Evolutionary conservation across 805 yeast genomes (phyloP).

Genomic region (Saccharomycopsis sp.): DNA sequence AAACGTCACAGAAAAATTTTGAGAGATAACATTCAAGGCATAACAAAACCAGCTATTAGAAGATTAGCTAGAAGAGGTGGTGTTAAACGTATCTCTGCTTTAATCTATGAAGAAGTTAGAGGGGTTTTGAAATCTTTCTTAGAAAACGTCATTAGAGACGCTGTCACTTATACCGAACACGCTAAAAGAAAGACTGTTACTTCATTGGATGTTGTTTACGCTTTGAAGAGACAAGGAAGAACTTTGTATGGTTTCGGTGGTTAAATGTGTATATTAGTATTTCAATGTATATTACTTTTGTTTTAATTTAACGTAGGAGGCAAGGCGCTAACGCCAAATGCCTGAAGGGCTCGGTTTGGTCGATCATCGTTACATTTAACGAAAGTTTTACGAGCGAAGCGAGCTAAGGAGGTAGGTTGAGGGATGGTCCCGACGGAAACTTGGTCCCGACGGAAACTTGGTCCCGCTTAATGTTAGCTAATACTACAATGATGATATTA

Average conservation of each 20-base stretch:
- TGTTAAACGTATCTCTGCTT: conserved; percentile 99
- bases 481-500: no score
- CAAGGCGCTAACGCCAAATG: no score
- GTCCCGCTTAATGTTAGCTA: no score
- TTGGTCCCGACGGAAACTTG: no score
- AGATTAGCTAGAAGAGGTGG: conserved; percentile 99
- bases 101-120: conserved; percentile 98
- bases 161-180: conserved; percentile 99
- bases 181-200: conserved; percentile 99
- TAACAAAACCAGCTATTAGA: conserved; percentile 99
- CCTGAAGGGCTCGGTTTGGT: no score
- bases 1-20: conserved; percentile 99
- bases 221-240: conserved; percentile 99
- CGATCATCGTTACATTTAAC: no score
- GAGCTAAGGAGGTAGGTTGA: no score
- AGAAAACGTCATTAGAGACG: conserved; percentile 97
- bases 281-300: no score
- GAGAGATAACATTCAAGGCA: conserved; percentile 99
- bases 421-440: no score
- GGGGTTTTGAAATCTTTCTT: conserved; percentile 92
- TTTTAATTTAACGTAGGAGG: no score
- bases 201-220: conserved; percentile 96
- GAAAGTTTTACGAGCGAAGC: no score
- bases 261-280: conserved; percentile 37
- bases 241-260: conserved; percentile 99